Conservation (phyloP, 768 basidiomycete genomes). For the Auricularia sp. region DNA sequence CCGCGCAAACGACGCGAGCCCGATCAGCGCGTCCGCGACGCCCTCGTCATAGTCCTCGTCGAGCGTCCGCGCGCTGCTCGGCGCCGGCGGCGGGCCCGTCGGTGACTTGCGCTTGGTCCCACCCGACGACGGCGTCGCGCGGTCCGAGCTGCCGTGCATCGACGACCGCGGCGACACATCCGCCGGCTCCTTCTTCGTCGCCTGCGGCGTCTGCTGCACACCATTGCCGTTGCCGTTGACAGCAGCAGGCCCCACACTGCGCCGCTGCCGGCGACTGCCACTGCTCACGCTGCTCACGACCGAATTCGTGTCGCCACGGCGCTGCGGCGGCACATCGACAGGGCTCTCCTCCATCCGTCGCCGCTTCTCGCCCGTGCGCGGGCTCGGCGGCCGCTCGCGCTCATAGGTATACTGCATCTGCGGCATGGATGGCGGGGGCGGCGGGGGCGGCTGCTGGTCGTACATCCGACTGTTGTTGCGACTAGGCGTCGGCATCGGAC, state of each 20-base stretch:
- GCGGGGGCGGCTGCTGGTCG: not conserved
- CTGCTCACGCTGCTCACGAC: not conserved
- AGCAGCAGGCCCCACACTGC: not conserved
- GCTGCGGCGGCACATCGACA: not conserved
- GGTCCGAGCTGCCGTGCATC: too few species aligned
- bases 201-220: not conserved
- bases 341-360: not conserved
- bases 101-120: conserved; percentile 32
- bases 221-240: not conserved
- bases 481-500: not conserved
- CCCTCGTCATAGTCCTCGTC: conserved; percentile 96
- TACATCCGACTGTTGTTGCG: not conserved
- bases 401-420: not conserved
- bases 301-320: not conserved
- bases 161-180: too few species aligned
- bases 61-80: conserved; percentile 47
- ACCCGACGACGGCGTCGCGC: not conserved
- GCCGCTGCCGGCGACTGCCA: not conserved
- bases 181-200: not conserved
- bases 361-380: not conserved
- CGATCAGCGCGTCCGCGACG: conserved; percentile 77
- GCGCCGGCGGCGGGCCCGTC: conserved; percentile 40
- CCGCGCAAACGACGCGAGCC: conserved; percentile 31
- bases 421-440: not conserved
- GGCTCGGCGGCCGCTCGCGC: not conserved